Percentiles rank a stretch among this genome's conserved stretches.
Evolutionary conservation across 768 basidiomycete species (phyloP).

Genomic region (Grammothele lineata): DNA sequence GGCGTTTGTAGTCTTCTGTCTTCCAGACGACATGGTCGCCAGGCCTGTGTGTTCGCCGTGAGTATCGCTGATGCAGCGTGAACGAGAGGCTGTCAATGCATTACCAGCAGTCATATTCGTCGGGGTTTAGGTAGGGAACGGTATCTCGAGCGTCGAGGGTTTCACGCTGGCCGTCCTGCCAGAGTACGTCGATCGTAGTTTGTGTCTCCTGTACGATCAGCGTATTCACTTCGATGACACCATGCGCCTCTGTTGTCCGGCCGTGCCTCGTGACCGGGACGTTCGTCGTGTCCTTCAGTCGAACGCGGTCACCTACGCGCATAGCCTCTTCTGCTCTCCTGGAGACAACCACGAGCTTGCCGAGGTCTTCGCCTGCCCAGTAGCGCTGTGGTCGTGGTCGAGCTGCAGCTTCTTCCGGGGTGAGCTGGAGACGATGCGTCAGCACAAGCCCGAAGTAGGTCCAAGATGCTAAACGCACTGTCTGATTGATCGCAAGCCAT

Average conservation of each 20-base stretch:
- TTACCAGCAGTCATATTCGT: constrained; percentile 90
- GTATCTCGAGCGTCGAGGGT: constrained; percentile 56
- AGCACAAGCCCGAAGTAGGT: not conserved
- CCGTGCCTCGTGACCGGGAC: constrained; percentile 62
- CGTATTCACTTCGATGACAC: constrained; percentile 48
- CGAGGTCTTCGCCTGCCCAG: constrained; percentile 66
- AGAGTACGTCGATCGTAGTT: constrained; percentile 69
- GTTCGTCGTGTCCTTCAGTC: constrained; percentile 45
- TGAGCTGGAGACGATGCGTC: constrained; percentile 44
- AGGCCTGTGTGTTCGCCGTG: constrained; percentile 54
- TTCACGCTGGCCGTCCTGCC: constrained; percentile 83
- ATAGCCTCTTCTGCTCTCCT: constrained; percentile 58
- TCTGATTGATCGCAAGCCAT: constrained; percentile 88
- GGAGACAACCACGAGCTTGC: constrained; percentile 59
- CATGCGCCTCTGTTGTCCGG: constrained; percentile 39
- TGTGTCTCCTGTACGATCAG: constrained; percentile 66
- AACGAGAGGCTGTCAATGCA: constrained; percentile 16
- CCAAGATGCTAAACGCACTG: constrained; percentile 39
- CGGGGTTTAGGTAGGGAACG: constrained; percentile 81
- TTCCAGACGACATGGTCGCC: constrained; percentile 89
- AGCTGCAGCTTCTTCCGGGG: constrained; percentile 46
- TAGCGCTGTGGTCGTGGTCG: constrained; percentile 68
- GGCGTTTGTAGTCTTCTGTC: constrained; percentile 59
- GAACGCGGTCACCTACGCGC: constrained; percentile 70
- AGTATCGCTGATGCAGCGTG: no score